Evolutionary conservation across 1,284 basidiomycete species (phyloP), one percentile per base, ranked within the genome.

Genomic region (Trichosporon coremiiforme): DNA sequence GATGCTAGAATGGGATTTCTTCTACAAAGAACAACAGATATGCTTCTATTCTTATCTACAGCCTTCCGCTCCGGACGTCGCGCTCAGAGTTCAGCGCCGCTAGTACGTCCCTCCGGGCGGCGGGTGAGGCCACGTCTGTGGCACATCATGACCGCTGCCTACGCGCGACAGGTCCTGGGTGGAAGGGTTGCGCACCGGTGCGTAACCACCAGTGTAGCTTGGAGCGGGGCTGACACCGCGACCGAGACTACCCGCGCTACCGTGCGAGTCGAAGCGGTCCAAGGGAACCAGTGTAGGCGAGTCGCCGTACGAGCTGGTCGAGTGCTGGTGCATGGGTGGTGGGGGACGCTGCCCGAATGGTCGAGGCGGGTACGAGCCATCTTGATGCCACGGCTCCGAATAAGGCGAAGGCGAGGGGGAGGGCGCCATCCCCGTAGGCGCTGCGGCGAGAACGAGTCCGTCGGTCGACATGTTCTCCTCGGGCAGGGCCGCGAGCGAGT

Each of bases 391-490:
- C 12, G 22, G 75, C 71, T 69, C 62, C 35, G 47, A 68, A 22
- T 33, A 65, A 8, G 60, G 66, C 10, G 29, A 20, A 5, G 50
- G 55, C 17, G 69, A 66, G 8, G 68, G 31, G 6, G 57, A 45
- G 47, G 50, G 60, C 4, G 64, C 36, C 17, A 36, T 55, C 20
- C 57, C 25, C 53, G 25, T 38, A n/a, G 38, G 64, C 50, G 53
- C 55, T 9, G 60, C 64, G 13, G 68, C 33, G 55, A 15, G 55
- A 15, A 82, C 71, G 6, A 82, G 74, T 17, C 77, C 67, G 62
- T 82, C 81, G 10, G 81, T 78, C 8, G 81, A 82, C 6, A 72
- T 75, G 69, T 81, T 79, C 57, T 53, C 47, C 13, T 9, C 2
- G 2, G 65, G 64, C 31, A 62, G 57, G 12, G 57, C 57, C 2